These are phyloP conservation scores for Colletotrichum neosansevieriae DNA, from an alignment of 2,329 filamentous ascomycete species.

Conservation along the genomic window DNA sequence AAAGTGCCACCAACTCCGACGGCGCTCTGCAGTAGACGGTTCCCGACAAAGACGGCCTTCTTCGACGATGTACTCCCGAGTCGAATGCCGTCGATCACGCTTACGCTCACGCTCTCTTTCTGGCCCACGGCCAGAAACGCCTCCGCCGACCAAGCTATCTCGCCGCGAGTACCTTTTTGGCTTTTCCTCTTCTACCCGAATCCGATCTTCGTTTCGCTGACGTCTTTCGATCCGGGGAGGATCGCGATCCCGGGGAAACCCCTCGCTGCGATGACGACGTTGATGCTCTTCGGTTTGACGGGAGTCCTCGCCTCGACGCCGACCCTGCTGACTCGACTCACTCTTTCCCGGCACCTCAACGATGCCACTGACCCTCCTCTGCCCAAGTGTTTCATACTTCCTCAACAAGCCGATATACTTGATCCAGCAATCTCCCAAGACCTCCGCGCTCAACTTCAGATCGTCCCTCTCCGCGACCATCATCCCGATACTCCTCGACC, in stretches of 20 bases:
- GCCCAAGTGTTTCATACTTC: conserved; percentile 28
- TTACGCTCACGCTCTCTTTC: background rate
- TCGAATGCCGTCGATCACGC: background rate
- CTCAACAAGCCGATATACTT: conserved; percentile 30
- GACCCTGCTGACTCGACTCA: background rate
- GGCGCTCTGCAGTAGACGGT: background rate
- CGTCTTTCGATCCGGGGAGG: background rate
- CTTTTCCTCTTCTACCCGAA: background rate
- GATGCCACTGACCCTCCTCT: conserved; percentile 26
- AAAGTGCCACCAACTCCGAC: conserved; percentile 19
- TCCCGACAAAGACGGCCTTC: background rate
- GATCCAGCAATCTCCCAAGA: conserved; percentile 29
- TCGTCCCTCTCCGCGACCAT: conserved; percentile 24
- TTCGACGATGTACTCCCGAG: background rate
- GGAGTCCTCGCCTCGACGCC: background rate
- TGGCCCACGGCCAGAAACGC: background rate
- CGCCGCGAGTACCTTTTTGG: background rate
- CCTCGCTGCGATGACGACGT: background rate
- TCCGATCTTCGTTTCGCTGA: background rate
- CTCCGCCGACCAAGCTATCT: conserved; percentile 5
- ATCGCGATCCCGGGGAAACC: background rate
- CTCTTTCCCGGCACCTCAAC: conserved; percentile 13
- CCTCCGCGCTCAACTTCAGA: conserved; percentile 22
- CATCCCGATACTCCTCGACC: conserved; percentile 6
- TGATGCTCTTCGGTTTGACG: background rate